Percentiles rank a stretch among this genome's conserved stretches.
Conservation (phyloP, 2,329 filamentous ascomycete genomes). For the Epichloe gansuensis region DNA sequence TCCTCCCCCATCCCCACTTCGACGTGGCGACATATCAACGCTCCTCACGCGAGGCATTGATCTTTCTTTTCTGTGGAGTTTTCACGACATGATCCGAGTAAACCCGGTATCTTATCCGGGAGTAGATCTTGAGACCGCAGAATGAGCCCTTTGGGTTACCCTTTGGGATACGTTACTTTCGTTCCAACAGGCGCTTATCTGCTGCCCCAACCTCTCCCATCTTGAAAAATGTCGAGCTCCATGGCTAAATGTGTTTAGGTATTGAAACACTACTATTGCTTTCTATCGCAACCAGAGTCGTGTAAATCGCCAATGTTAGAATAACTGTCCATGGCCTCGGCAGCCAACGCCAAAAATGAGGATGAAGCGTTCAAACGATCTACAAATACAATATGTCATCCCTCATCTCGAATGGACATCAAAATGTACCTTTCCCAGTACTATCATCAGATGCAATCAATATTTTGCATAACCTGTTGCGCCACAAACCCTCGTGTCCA, state of each 20-base stretch:
- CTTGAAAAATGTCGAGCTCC: slow-evolving; percentile 1
- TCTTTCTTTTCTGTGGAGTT: background rate
- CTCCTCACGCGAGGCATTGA: background rate
- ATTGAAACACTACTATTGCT: background rate
- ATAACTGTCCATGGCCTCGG: background rate
- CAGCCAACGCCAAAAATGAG: slow-evolving; percentile 2
- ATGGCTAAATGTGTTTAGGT: slow-evolving; percentile 10
- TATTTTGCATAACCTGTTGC: slow-evolving; percentile 7
- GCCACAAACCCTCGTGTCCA: slow-evolving; percentile 6
- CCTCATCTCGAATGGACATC: slow-evolving; percentile 5
- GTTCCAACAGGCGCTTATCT: background rate
- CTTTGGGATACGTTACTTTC: background rate
- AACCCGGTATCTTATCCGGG: background rate
- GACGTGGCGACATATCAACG: background rate
- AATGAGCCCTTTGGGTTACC: background rate
- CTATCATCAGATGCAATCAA: slow-evolving; percentile 6
- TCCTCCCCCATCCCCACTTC: background rate
- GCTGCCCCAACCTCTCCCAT: background rate
- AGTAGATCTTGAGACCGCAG: background rate
- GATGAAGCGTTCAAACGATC: slow-evolving; percentile 7
- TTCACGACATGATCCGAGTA: background rate
- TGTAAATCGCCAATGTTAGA: slow-evolving; percentile 4
- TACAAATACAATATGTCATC: slow-evolving; percentile 7
- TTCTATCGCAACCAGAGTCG: background rate
- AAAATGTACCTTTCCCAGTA: slow-evolving; percentile 5